Evolutionary conservation across 2,329 filamentous ascomycete species (phyloP).

Genomic region (Sporothrix globosa): DNA sequence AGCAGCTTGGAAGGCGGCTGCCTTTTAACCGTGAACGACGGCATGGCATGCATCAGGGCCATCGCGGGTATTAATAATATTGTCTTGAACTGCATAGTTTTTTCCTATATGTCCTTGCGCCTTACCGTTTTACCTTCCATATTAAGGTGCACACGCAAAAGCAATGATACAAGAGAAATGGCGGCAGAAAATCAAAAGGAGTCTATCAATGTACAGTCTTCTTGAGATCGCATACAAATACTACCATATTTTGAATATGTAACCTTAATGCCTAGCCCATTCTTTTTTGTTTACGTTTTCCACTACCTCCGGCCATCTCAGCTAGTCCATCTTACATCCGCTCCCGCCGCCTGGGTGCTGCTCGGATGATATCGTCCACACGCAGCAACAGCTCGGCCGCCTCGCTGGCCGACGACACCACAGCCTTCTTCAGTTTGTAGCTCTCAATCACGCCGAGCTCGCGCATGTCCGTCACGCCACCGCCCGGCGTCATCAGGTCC

Average conservation of each 20-base stretch:
- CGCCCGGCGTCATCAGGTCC: constrained; percentile 85
- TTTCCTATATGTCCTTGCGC: neutral
- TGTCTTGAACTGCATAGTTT: neutral
- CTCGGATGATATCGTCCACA: constrained; percentile 97
- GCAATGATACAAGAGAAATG: neutral
- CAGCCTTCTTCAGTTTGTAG: constrained; percentile 98
- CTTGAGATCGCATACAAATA: constrained; percentile 11
- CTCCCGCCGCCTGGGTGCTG: constrained; percentile 81
- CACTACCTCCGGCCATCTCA: neutral
- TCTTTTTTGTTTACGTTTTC: neutral
- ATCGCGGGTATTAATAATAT: neutral
- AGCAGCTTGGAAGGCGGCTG: constrained; percentile 1
- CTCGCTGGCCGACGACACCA: constrained; percentile 93
- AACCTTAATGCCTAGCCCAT: neutral
- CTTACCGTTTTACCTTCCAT: neutral
- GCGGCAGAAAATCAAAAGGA: neutral
- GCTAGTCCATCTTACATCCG: constrained; percentile 45
- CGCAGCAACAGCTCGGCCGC: constrained; percentile 91
- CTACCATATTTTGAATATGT: neutral
- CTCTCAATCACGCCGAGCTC: constrained; percentile 94
- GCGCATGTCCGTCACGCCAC: constrained; percentile 93
- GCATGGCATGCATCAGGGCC: neutral
- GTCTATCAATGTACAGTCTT: neutral
- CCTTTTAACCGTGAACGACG: neutral
- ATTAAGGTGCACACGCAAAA: neutral